A percentile compares a stretch with the other conserved stretches of the same genome.
phyloP scores from a whole-genome alignment of 78 protist genomes.

The Anaeramoeba flamelloides region DNA sequence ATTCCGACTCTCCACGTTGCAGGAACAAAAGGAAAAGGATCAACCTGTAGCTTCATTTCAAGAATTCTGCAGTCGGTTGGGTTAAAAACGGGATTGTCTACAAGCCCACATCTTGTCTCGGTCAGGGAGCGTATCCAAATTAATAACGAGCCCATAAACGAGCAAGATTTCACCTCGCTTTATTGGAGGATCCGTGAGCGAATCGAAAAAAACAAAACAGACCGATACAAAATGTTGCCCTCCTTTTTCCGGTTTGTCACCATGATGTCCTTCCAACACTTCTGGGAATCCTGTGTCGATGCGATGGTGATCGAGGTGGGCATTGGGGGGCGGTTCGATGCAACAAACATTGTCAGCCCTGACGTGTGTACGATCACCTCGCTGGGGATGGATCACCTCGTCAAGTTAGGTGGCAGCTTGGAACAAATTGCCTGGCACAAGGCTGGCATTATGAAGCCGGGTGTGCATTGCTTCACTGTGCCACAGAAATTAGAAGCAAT shows the following conservation, averaged over 20 bases:
- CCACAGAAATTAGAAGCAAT: not conserved
- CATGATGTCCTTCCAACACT: conserved; percentile 31
- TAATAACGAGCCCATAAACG: conserved; percentile 36
- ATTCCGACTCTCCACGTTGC: conserved; percentile 51
- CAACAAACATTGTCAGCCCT: conserved; percentile 24
- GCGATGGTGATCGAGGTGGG: conserved; percentile 24
- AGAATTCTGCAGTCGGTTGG: conserved; percentile 43
- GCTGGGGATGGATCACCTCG: too few species aligned
- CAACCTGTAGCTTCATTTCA: conserved; percentile 46
- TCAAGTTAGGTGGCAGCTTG: too few species aligned
- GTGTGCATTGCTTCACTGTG: not conserved
- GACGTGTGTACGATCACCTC: too few species aligned
- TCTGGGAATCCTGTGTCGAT: conserved; percentile 23
- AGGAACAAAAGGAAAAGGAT: conserved; percentile 76
- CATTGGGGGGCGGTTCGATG: conserved; percentile 31
- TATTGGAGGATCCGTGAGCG: conserved; percentile 40
- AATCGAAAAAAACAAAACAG: not conserved
- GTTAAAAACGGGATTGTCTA: conserved; percentile 49
- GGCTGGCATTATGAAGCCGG: too few species aligned
- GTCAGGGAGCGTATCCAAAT: conserved; percentile 58
- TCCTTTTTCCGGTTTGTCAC: conserved; percentile 48
- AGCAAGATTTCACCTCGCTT: conserved; percentile 32
- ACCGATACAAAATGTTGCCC: conserved; percentile 9
- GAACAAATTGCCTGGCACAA: too few species aligned
- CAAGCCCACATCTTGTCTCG: conserved; percentile 62